These are phyloP conservation scores for Salix udensis DNA, from an alignment of 345 rosid species.

Conservation along the genomic window DNA sequence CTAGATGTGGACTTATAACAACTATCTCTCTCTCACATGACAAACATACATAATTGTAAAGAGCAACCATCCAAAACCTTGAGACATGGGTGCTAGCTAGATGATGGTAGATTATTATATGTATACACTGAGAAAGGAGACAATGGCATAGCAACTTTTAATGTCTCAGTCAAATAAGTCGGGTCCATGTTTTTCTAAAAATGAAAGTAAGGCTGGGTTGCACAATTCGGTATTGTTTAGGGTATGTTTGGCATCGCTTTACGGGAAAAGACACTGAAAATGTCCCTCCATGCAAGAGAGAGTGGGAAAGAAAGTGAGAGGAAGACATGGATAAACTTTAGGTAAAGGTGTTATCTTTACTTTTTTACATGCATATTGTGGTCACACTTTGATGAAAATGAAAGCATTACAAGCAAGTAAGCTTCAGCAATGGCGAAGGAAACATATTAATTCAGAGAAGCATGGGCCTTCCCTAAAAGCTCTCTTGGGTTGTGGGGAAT, in stretches of 20 bases:
- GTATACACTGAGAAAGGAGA: neutral
- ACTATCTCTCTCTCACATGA: neutral
- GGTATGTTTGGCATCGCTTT: neutral
- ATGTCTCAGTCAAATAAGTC: neutral
- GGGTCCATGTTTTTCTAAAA: constrained; percentile 4
- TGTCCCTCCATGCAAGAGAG: constrained; percentile 21
- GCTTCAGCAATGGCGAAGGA: neutral
- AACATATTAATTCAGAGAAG: neutral
- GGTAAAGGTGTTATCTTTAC: neutral
- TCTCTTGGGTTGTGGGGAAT: constrained; percentile 16
- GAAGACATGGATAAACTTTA: neutral
- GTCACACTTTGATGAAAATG: neutral
- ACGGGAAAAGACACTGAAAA: constrained; percentile 14
- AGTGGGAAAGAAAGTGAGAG: neutral
- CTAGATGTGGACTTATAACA: constrained; percentile 9
- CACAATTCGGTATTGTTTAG: neutral
- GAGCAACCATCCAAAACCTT: neutral
- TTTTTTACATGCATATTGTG: neutral
- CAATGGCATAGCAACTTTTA: neutral
- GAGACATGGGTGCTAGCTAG: neutral
- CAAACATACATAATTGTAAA: neutral
- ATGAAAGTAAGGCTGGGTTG: neutral
- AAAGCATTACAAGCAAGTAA: neutral
- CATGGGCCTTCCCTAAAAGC: constrained; percentile 17
- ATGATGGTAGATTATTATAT: neutral